A percentile compares a stretch with the other conserved stretches of the same genome.
Evolutionary conservation across 2,329 filamentous ascomycete genomes (phyloP).

Genomic region (Colletotrichum musicola): DNA sequence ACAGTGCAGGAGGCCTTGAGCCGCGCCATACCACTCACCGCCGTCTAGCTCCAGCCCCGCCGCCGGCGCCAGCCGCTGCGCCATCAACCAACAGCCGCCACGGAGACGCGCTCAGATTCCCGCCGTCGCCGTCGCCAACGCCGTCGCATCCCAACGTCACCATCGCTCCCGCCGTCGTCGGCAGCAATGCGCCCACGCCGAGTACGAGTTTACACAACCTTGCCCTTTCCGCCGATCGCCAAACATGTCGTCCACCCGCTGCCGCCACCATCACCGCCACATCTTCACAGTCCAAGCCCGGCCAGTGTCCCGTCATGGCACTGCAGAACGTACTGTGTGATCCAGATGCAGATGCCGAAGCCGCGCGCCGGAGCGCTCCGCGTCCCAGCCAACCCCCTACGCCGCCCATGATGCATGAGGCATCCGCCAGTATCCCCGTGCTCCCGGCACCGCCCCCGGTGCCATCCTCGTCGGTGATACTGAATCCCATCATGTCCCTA

Average conservation of each 20-base stretch:
- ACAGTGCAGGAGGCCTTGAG: neutral
- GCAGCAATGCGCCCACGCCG: constrained; percentile 19
- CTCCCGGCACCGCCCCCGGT: neutral
- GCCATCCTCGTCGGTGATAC: constrained; percentile 2
- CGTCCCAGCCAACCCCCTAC: constrained; percentile 35
- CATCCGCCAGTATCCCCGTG: constrained; percentile 6
- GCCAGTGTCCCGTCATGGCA: constrained; percentile 36
- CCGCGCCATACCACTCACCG: constrained; percentile 24
- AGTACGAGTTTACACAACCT: constrained; percentile 3
- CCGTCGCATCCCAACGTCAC: constrained; percentile 28
- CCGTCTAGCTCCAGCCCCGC: constrained; percentile 17
- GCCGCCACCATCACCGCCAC: neutral
- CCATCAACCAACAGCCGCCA: constrained; percentile 20
- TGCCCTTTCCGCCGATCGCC: neutral
- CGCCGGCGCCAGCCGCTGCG: constrained; percentile 7
- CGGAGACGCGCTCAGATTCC: constrained; percentile 27
- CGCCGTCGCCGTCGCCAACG: constrained; percentile 34
- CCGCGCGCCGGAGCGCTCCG: constrained; percentile 12
- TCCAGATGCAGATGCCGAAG: constrained; percentile 9
- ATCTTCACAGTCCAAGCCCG: constrained; percentile 5
- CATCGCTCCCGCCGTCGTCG: neutral
- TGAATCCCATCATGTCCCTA: constrained; percentile 17
- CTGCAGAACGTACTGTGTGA: constrained; percentile 38
- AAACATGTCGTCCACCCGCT: constrained; percentile 16
- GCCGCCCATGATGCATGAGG: constrained; percentile 31